Evolutionary conservation across 257 asterid species (phyloP).

Genomic region (Fraxinus anomala): DNA sequence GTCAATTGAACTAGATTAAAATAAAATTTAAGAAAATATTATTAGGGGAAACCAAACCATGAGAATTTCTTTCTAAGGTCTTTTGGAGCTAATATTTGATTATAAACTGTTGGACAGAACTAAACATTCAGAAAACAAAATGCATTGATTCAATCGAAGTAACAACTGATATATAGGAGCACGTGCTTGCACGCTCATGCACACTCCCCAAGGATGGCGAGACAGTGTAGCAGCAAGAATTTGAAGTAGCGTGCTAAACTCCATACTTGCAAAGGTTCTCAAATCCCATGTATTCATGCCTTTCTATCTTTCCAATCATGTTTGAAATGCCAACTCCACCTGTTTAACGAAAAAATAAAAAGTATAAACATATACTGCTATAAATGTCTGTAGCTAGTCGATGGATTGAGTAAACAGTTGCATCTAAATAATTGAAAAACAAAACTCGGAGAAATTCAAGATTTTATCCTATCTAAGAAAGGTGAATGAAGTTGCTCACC

Average conservation of each 20-base stretch:
- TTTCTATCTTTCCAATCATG: constrained; percentile 77
- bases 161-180: too few species aligned
- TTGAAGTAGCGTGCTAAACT: constrained; percentile 7
- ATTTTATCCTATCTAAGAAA: too few species aligned
- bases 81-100: neutral
- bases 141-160: neutral
- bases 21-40: too few species aligned
- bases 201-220: neutral
- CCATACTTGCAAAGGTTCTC: constrained; percentile 85
- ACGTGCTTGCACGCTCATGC: too few species aligned
- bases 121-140: neutral
- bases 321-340: constrained; percentile 92
- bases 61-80: neutral
- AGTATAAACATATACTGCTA: neutral
- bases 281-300: constrained; percentile 85
- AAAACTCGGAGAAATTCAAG: too few species aligned
- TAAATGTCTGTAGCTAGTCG: neutral
- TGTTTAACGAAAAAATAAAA: constrained; percentile 29
- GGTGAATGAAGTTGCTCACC: constrained; percentile 42
- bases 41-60: neutral
- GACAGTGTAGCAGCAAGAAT: neutral
- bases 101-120: neutral
- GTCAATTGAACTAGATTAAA: neutral
- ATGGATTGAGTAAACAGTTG: neutral
- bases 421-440: neutral